Base-by-base conservation (phyloP, 345 rosid genomes). In the Citrus maxima region DNA sequence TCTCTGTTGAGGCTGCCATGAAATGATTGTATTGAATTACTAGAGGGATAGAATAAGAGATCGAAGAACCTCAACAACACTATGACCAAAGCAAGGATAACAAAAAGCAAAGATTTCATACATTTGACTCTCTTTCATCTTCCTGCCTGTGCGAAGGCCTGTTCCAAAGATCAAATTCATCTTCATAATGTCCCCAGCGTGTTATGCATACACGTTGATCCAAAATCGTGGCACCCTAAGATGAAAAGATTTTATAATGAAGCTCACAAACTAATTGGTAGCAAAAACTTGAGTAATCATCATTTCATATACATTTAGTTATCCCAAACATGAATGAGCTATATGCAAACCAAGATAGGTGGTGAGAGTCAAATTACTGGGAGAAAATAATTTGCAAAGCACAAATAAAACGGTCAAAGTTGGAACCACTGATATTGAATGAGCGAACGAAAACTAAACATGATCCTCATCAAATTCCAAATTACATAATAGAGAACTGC, bases 131-230 rank as follows among this genome's bases (percentile, higher is more conserved):
- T 6, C 83, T 40, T 74, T 80, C 91, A 54, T 88, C 88, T 28
- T 83, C 88, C 65, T 71, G 84, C n/a, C 65, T 70, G 22, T 79
- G 37, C 1, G 85, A 73, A 66, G 87, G 35, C 62, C 78, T 73
- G 74, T 82, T 89, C 97, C 95, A 91, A 80, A 88, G 79, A 55
- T 88, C 85, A 40, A 82, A 87, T 76, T 86, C 97, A 64, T 91
- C 90, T 21, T 86, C 85, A 65, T 68, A 79, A 24, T 85, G 80
- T 63, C 97, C 98, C 97, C 97, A 94, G 77, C 83, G 88, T 12
- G 92, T 85, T 77, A 94, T 94, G 82, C 97, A 94, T 63, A 94
- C 89, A 6, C 88, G 90, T 73, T 91, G 89, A 76, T 92, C 97
- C 81, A 87, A 77, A 74, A 94, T 86, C 10, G 95, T 87, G 8